These are phyloP conservation scores for Datisca glomerata DNA, from an alignment of 306 rosid species.

Conservation along the genomic window DNA sequence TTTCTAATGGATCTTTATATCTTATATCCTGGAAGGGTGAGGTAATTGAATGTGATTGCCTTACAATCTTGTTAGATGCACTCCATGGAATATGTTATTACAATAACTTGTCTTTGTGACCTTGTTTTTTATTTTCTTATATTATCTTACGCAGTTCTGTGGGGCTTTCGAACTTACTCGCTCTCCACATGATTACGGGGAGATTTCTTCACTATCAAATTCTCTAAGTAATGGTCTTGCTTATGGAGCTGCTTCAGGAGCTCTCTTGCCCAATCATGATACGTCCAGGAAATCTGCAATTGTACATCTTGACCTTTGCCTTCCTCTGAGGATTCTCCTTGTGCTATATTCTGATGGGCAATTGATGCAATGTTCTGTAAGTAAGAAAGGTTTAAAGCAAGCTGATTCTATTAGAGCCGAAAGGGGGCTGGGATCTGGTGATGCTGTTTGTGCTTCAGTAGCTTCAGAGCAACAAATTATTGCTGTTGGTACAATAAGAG, in stretches of 20 bases:
- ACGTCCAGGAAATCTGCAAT: conserved; percentile 42
- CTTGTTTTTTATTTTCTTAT: conserved; percentile 7
- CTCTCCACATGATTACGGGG: conserved; percentile 28
- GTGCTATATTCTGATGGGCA: conserved; percentile 82
- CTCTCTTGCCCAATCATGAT: conserved; percentile 24
- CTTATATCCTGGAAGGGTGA: conserved; percentile 95
- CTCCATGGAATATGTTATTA: too few species aligned
- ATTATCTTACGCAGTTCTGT: conserved; percentile 58
- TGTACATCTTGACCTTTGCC: conserved; percentile 70
- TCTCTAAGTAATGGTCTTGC: conserved; percentile 58
- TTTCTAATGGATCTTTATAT: conserved; percentile 82
- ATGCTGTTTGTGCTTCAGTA: conserved; percentile 78
- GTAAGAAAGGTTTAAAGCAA: conserved; percentile 89
- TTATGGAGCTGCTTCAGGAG: conserved; percentile 32
- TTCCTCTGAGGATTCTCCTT: conserved; percentile 64
- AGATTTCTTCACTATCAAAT: conserved; percentile 27
- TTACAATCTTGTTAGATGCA: neutral
- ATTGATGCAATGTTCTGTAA: conserved; percentile 65
- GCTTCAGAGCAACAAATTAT: conserved; percentile 83
- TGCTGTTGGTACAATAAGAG: conserved; percentile 94
- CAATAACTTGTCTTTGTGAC: too few species aligned
- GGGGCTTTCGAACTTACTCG: conserved; percentile 70
- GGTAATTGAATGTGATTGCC: conserved; percentile 36
- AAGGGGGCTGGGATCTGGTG: conserved; percentile 52
- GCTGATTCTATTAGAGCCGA: conserved; percentile 72